Evolutionary conservation across 2,329 filamentous ascomycete genomes (phyloP), one percentile per base, ranked within the genome.

Genomic region (Fusarium sp.): DNA sequence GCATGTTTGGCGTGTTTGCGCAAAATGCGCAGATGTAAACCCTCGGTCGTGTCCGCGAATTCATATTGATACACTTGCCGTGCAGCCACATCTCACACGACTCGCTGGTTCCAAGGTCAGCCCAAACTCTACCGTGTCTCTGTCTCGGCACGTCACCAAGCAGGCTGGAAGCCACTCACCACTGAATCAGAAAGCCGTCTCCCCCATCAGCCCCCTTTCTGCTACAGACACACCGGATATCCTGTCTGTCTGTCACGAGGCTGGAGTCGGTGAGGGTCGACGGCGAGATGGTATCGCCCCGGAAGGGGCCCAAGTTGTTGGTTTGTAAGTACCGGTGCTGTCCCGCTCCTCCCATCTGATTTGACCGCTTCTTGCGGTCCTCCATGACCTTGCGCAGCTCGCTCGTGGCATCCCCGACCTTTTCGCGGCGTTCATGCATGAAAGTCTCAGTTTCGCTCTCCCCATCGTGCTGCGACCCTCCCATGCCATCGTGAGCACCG

Each of bases 41-140:
- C 14, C 86, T 85, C 6, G 90, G 89, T 74, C 89, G 85, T n/a
- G 86, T 86, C 66, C 87, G 85, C 57, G 86, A 86, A 54, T 86
- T 88, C 71, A 92, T 88, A 71, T 90, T 90, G 76, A 92, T 85
- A 78, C 91, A 92, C 66, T 85, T 85, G n/a, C 88, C 89, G 78
- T 92, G 91, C 33, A 92, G 87, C 86, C 88, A 91, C 84, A 91
- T 88, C 76, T 92, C 90, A 78, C 91, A 92, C 27, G 89, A 90
- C 82, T 92, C 88, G 77, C 90, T 92, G 58, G 29, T 18, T 56
- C 20, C n/a, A 9, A 64, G 64, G 76, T 79, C 58, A 79, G 76
- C 70, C 45, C 63, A 68, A 66, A 64, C 57, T 56, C 57, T 52
- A 29, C 41, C 35, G 14, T 37, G 35, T 37, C 35, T 37, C 20